These are phyloP conservation scores for Erythrobasidium hasegawianum DNA, from an alignment of 1,284 basidiomycete species.

Conservation along the genomic window DNA sequence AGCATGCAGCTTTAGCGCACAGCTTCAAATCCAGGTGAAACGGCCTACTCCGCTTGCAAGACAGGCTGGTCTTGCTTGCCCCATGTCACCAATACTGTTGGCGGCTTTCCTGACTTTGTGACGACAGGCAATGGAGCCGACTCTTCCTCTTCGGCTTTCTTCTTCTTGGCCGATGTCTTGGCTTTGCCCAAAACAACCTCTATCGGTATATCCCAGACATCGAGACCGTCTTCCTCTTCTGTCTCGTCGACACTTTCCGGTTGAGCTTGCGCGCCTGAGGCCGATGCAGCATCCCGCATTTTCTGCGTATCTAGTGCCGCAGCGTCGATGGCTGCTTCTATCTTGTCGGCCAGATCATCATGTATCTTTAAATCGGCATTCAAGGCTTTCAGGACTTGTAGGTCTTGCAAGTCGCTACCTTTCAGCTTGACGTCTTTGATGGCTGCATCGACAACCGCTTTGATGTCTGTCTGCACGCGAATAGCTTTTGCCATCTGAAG, in stretches of 20 bases:
- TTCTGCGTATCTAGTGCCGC: slow-evolving; percentile 36
- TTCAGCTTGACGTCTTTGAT: background rate
- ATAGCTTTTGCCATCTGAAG: slow-evolving; percentile 57
- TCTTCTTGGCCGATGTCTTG: slow-evolving; percentile 38
- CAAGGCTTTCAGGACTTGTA: background rate
- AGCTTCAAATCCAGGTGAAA: too few species aligned
- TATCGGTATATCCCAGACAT: slow-evolving; percentile 25
- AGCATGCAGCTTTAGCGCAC: background rate
- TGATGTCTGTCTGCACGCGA: slow-evolving; percentile 19
- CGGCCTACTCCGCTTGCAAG: background rate
- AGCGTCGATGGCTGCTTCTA: slow-evolving; percentile 58
- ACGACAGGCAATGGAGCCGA: slow-evolving; percentile 37
- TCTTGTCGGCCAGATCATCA: slow-evolving; percentile 58
- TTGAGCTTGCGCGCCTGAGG: slow-evolving; percentile 15
- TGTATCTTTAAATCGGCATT: slow-evolving; percentile 51
- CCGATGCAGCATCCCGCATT: slow-evolving; percentile 19
- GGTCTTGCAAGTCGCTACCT: background rate
- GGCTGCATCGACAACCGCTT: slow-evolving; percentile 1
- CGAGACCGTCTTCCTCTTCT: slow-evolving; percentile 38
- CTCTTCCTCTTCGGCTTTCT: slow-evolving; percentile 40
- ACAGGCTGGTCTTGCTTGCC: background rate
- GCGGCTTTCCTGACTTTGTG: slow-evolving; percentile 12
- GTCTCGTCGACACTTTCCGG: slow-evolving; percentile 37
- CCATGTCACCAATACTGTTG: background rate
- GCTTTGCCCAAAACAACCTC: slow-evolving; percentile 30